A percentile compares a stretch with the other conserved stretches of the same genome.
These are phyloP conservation scores for Corinectria fuckeliana DNA, from an alignment of 2,329 filamentous ascomycete genomes.

Conservation along the genomic window DNA sequence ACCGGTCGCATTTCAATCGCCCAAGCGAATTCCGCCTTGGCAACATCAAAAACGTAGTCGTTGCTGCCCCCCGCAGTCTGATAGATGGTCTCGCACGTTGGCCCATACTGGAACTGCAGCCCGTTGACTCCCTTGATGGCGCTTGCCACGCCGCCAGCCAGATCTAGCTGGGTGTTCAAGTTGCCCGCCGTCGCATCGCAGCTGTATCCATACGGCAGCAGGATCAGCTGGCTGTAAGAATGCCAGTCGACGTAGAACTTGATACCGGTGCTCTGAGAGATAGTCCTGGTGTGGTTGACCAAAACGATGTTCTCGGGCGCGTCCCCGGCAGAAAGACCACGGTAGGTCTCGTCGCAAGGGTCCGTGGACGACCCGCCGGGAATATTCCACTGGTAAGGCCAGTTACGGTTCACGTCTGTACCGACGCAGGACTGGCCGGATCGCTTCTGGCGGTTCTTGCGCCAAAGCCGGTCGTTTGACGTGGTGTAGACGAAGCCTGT, in stretches of 20 bases:
- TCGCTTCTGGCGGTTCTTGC: slow-evolving; percentile 61
- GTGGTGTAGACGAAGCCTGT: slow-evolving; percentile 56
- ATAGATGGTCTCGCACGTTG: slow-evolving; percentile 68
- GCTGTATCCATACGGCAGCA: slow-evolving; percentile 65
- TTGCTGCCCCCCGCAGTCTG: slow-evolving; percentile 55
- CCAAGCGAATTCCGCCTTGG: slow-evolving; percentile 50
- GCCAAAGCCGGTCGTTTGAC: slow-evolving; percentile 64
- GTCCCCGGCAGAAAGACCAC: slow-evolving; percentile 51
- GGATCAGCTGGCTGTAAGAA: slow-evolving; percentile 66
- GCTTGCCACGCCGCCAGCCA: slow-evolving; percentile 55
- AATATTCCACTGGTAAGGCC: slow-evolving; percentile 60
- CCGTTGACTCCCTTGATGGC: slow-evolving; percentile 57
- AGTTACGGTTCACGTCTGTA: slow-evolving; percentile 66
- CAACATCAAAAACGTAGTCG: slow-evolving; percentile 53
- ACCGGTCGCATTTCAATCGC: slow-evolving; percentile 47
- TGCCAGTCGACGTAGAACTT: slow-evolving; percentile 71
- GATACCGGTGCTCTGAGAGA: slow-evolving; percentile 51
- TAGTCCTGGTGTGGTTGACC: slow-evolving; percentile 41
- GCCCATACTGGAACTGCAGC: slow-evolving; percentile 50
- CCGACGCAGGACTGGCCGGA: slow-evolving; percentile 53
- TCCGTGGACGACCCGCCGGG: slow-evolving; percentile 57
- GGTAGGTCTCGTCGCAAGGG: slow-evolving; percentile 59
- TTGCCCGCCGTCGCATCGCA: slow-evolving; percentile 56
- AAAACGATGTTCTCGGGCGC: slow-evolving; percentile 59
- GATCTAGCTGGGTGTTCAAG: slow-evolving; percentile 53